Evolutionary conservation across 495 filamentous ascomycete species (phyloP).

Genomic region (Penicillium diatomitis): DNA sequence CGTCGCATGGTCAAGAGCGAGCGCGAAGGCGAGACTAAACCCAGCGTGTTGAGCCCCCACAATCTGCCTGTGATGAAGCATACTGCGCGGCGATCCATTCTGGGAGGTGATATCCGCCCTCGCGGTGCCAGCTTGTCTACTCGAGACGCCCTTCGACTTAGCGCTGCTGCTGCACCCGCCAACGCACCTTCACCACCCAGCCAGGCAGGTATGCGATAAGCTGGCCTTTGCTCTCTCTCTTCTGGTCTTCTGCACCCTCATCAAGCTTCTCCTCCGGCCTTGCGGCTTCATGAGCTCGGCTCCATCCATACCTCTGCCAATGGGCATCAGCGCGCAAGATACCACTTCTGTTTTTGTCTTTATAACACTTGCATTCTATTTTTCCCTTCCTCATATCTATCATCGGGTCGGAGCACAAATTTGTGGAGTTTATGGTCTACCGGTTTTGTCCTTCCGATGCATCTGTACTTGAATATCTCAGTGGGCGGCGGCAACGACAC

Average conservation of each 20-base stretch:
- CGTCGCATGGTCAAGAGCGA: slow-evolving; percentile 62
- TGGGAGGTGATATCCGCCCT: slow-evolving; percentile 41
- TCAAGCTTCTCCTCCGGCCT: no score
- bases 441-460: no score
- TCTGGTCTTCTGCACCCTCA: no score
- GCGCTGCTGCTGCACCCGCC: slow-evolving; percentile 24
- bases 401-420: no score
- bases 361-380: slow-evolving; percentile 1
- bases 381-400: slow-evolving; percentile 1
- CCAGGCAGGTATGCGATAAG: no score
- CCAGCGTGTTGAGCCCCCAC: slow-evolving; percentile 55
- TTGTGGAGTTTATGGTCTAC: no score
- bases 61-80: slow-evolving; percentile 58
- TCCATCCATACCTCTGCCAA: slow-evolving; percentile 6
- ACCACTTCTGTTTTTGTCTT: slow-evolving; percentile 22
- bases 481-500: neutral
- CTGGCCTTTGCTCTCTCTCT: no score
- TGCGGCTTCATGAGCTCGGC: no score
- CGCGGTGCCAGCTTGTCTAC: slow-evolving; percentile 33
- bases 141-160: slow-evolving; percentile 38
- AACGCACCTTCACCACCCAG: neutral
- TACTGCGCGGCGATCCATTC: slow-evolving; percentile 40
- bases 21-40: slow-evolving; percentile 44
- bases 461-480: no score
- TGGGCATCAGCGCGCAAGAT: slow-evolving; percentile 27